A percentile compares a stretch with the other conserved stretches of the same genome.
These are phyloP conservation scores for Asterochloris sp. DNA, from an alignment of 139 green algal genomes.

Conservation along the genomic window DNA sequence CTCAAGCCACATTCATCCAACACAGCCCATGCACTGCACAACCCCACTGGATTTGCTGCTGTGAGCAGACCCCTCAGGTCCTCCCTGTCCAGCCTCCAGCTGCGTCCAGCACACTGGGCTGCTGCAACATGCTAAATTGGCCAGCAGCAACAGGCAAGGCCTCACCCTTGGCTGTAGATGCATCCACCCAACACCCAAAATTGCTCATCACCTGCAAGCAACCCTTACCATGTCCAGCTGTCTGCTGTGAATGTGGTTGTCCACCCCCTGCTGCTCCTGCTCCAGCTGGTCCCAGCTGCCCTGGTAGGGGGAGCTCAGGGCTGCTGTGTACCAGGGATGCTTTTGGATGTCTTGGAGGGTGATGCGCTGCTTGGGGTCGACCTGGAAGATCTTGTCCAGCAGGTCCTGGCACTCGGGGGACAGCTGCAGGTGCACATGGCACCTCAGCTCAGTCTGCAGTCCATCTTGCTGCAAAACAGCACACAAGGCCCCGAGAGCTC, in stretches of 20 bases:
- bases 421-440: slow-evolving; percentile 8
- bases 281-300: slow-evolving; percentile 3
- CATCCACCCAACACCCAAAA: not conserved
- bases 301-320: slow-evolving; percentile 9
- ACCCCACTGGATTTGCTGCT: too few relatives aligned
- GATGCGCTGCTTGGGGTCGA: slow-evolving; percentile 38
- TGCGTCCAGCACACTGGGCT: not conserved
- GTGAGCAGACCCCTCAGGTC: not conserved
- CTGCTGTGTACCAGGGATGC: slow-evolving; percentile 41
- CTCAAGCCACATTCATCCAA: too few relatives aligned
- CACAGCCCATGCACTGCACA: too few relatives aligned
- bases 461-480: not conserved
- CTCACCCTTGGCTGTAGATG: not conserved
- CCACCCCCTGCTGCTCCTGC: not conserved
- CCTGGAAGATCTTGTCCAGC: slow-evolving; percentile 43
- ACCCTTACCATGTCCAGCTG: not conserved
- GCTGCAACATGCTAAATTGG: not conserved
- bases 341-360: slow-evolving; percentile 30
- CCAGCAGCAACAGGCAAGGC: not conserved
- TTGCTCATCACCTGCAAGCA: not conserved
- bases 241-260: not conserved
- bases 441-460: not conserved
- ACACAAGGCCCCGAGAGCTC: not conserved
- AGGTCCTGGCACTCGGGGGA: slow-evolving; percentile 29
- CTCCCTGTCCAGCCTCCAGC: too few relatives aligned